Percentiles rank a stretch among this genome's conserved stretches.
Evolutionary conservation across 2,329 filamentous ascomycete species (phyloP).

Genomic region (Sporothrix mexicana): DNA sequence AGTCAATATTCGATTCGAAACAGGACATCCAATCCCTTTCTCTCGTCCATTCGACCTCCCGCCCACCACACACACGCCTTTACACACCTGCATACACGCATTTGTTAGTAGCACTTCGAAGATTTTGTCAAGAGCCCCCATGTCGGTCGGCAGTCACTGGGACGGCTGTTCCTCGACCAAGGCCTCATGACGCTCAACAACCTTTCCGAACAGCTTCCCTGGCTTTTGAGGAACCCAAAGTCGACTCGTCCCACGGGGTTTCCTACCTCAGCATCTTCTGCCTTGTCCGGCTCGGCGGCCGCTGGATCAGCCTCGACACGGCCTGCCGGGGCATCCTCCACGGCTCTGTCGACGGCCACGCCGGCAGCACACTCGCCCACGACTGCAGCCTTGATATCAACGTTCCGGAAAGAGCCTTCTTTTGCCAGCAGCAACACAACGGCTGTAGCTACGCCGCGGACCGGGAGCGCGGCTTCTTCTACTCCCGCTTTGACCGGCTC

Average conservation of each 20-base stretch:
- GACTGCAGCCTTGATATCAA: conserved; percentile 30
- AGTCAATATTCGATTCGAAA: not conserved
- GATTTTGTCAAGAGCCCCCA: conserved; percentile 28
- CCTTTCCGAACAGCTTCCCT: conserved; percentile 61
- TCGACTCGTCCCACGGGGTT: conserved; percentile 39
- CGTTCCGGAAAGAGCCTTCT: conserved; percentile 30
- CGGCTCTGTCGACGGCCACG: conserved; percentile 16
- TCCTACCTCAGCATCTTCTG: not conserved
- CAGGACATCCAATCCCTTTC: conserved; percentile 29
- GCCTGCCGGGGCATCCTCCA: conserved; percentile 1
- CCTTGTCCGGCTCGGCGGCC: not conserved
- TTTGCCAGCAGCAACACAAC: conserved; percentile 15
- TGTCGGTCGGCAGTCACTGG: conserved; percentile 41
- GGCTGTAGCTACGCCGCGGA: conserved; percentile 1
- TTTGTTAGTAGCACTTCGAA: not conserved
- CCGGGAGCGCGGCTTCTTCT: not conserved
- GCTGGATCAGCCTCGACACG: not conserved
- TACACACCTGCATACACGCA: conserved; percentile 8
- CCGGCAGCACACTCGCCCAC: conserved; percentile 24
- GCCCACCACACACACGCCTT: not conserved
- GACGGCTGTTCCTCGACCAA: conserved; percentile 46
- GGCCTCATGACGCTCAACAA: conserved; percentile 69
- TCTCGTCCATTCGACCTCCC: not conserved
- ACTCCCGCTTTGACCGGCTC: conserved; percentile 31
- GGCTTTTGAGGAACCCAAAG: conserved; percentile 59